Evolutionary conservation across 1,284 basidiomycete genomes (phyloP), one percentile per base, ranked within the genome.

Genomic region (Marasmius oreades): DNA sequence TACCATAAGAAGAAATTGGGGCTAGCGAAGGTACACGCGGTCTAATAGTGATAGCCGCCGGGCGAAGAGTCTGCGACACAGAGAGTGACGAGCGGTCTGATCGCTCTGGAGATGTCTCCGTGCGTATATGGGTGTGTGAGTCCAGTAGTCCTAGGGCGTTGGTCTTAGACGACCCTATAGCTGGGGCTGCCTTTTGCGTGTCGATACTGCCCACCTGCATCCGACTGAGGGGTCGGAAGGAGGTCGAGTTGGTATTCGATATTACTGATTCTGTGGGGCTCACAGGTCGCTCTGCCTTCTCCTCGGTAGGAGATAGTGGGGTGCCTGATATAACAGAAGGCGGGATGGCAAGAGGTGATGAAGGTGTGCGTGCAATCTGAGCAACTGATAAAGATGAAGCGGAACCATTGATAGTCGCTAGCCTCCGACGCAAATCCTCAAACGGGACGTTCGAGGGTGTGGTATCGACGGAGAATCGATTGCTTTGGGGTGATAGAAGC

Each of bases 111-210:
- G 84, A 87, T 7, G 76, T 78, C 26, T 90, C 87, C 5, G 80
- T 72, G 31, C 80, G 76, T 28, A 88, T 70, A 62, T 82, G 81
- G 0, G 80, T 77, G 43, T 89, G 85, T 0, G 86, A 77, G 61
- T 93, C 91, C 50, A 93, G 70, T 31, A 90, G 67, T 0, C 93
- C 93, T 1, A 83, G 76, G 0, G 89, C 93, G 63, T 87, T 92
- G 1, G 84, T 79, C 63, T 82, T 86, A 0, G 88, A 90, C 0
- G 92, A 90, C 2, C 88, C 92, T 28, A 95, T 74, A 3, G 92
- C 89, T 39, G 93, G 90, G 0, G 90, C 88, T 5, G 91, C 91
- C 66, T 94, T 95, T 63, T 86, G 84, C 0, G 82, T 80, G 61
- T 93, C 90, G 3, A 73, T 76, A 46, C 80, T 81, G 4, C 86